Evolutionary conservation across 768 basidiomycete species (phyloP).

Genomic region (Pleurotus eryngii): DNA sequence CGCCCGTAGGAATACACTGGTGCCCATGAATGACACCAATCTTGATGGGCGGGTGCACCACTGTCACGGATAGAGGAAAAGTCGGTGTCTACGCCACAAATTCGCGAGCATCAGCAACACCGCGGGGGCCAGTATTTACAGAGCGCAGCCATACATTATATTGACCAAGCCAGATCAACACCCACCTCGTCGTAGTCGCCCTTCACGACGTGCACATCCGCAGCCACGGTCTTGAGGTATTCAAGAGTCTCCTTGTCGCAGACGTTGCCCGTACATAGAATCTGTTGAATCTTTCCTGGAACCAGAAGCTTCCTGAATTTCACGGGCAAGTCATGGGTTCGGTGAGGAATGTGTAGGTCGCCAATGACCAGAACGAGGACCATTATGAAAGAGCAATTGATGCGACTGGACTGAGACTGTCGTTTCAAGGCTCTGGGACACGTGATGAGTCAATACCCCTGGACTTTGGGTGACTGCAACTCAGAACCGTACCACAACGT

Average conservation of each 20-base stretch:
- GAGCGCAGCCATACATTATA: not conserved
- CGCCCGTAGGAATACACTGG: conserved; percentile 89
- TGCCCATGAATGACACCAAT: conserved; percentile 95
- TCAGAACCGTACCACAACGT: too few species aligned
- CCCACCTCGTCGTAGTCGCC: conserved; percentile 95
- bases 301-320: conserved; percentile 98
- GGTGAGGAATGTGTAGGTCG: conserved; percentile 94
- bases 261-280: conserved; percentile 95
- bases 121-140: too few species aligned
- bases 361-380: conserved; percentile 96
- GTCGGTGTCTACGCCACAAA: conserved; percentile 45
- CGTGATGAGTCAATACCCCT: too few species aligned
- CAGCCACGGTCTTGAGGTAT: conserved; percentile 90
- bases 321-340: conserved; percentile 83
- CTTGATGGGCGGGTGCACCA: conserved; percentile 80
- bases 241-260: conserved; percentile 98
- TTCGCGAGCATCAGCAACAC: too few species aligned
- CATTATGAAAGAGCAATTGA: conserved; percentile 37
- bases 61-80: conserved; percentile 78
- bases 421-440: too few species aligned
- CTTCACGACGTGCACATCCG: conserved; percentile 86
- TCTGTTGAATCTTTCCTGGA: conserved; percentile 97
- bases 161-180: conserved; percentile 4
- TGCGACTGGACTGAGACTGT: too few species aligned
- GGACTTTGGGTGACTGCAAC: too few species aligned